phyloP scores from a whole-genome alignment of 768 basidiomycete species.

The Amanita polypyramis region DNA sequence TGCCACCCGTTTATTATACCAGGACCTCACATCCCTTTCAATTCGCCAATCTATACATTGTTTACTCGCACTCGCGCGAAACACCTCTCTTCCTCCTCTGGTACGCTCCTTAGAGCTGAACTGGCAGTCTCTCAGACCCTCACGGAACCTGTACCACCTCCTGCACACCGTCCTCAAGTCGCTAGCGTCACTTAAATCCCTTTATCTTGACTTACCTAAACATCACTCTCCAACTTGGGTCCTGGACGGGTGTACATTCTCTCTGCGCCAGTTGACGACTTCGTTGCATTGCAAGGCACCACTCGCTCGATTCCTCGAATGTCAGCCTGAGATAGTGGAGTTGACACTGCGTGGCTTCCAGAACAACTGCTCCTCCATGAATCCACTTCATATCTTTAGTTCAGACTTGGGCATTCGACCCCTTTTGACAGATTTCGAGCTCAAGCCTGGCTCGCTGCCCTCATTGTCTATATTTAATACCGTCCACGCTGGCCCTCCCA shows the following conservation, averaged over 20 bases:
- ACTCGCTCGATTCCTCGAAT: slow-evolving; percentile 41
- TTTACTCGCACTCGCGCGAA: slow-evolving; percentile 28
- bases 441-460: slow-evolving; percentile 34
- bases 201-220: slow-evolving; percentile 41
- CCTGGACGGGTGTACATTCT: slow-evolving; percentile 32
- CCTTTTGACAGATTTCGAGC: slow-evolving; percentile 17
- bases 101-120: slow-evolving; percentile 40
- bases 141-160: slow-evolving; percentile 38
- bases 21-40: slow-evolving; percentile 22
- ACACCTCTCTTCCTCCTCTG: slow-evolving; percentile 23
- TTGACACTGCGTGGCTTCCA: slow-evolving; percentile 47
- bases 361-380: slow-evolving; percentile 17
- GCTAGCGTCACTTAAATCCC: slow-evolving; percentile 27
- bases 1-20: slow-evolving; percentile 20
- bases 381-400: slow-evolving; percentile 13
- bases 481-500: slow-evolving; percentile 36
- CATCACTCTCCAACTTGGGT: slow-evolving; percentile 35
- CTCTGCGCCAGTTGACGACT: slow-evolving; percentile 38
- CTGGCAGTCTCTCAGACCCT: slow-evolving; percentile 25
- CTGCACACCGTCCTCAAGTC: slow-evolving; percentile 32
- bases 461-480: slow-evolving; percentile 39
- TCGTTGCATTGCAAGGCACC: slow-evolving; percentile 41
- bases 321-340: slow-evolving; percentile 36
- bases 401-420: background rate
- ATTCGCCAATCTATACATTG: slow-evolving; percentile 24